Base-by-base conservation (phyloP, 768 basidiomycete genomes). In the Leccinellum luteum region DNA sequence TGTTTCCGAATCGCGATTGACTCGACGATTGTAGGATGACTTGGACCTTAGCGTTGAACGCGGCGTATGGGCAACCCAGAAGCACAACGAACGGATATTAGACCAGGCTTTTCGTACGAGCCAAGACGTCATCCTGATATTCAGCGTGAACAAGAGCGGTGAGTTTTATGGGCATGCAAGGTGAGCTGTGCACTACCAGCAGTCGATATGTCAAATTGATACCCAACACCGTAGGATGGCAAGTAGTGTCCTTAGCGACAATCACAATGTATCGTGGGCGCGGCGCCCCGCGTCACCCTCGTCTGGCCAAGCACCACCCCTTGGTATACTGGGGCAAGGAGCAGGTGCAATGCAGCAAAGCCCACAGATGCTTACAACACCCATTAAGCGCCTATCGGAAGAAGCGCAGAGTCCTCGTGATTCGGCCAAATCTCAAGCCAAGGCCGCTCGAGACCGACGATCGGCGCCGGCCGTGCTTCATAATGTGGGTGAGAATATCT, bases 71-170 rank as follows among this genome's bases (percentile, higher is more conserved):
- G 89, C 91, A 47, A 98, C 95, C 1, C 96, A 98, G 74, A 81
- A 78, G 63, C 94, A 96, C 74, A 97, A 96, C 66, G 93, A 97
- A 73, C 85, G 84, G 9, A 85, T 96, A 49, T 77, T 97, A 15
- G 94, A 98, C 62, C 92, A 92, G 70, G 95, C 96, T 1, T 98
- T 79, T 71, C 85, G 94, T n/a, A 97, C 93, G 3, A 88, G 89
- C 60, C 81, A 83, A 61, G 90, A 95, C 25, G 95, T 98, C 4
- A 90, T 80, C 66, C 80, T 98, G 45, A 85, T 98, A 56, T 98
- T 98, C 64, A 84, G 94, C 34, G 96, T 91, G 17, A 98, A 98
- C 74, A 92, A 89, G 69, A 90, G 89, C 56, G 94, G 96, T 34
- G 92, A 93, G 70, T 98, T 97, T 68, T 97, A 89, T 66, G 95